Percentiles rank a stretch among this genome's conserved stretches.
phyloP scores from a whole-genome alignment of 129 eudicot genomes.

The Artemisia argyi region DNA sequence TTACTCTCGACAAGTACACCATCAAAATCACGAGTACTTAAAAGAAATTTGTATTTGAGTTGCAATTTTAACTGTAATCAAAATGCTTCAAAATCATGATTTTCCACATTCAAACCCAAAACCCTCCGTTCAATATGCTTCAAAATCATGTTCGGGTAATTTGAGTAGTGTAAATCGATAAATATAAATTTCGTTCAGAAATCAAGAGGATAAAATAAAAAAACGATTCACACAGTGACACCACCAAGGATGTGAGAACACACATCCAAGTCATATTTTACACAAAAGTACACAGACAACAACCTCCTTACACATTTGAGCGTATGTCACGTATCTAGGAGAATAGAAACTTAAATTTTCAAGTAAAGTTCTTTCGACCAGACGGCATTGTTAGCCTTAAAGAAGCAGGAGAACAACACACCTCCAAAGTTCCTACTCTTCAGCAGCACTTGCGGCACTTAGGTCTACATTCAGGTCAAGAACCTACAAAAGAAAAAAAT shows the following conservation, averaged over 20 bases:
- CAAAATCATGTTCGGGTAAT: background rate
- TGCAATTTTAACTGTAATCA: background rate
- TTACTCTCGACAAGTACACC: background rate
- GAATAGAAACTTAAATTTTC: slow-evolving; percentile 18
- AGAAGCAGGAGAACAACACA: slow-evolving; percentile 16
- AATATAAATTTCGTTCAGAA: slow-evolving; percentile 1
- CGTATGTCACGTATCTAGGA: slow-evolving; percentile 10
- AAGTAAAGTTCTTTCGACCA: slow-evolving; percentile 30
- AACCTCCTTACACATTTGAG: slow-evolving; percentile 26
- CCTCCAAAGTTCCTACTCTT: slow-evolving; percentile 52
- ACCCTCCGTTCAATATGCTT: background rate
- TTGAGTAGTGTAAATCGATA: background rate
- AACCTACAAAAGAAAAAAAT: slow-evolving; percentile 41
- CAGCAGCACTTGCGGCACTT: slow-evolving; percentile 98
- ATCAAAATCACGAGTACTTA: background rate
- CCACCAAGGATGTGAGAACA: slow-evolving; percentile 21
- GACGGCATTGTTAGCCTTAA: slow-evolving; percentile 3
- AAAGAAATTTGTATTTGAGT: background rate
- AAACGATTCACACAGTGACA: slow-evolving; percentile 12
- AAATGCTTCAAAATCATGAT: background rate
- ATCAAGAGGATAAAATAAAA: background rate
- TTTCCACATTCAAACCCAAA: background rate
- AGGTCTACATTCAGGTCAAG: slow-evolving; percentile 88
- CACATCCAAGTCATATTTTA: slow-evolving; percentile 31
- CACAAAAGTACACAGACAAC: slow-evolving; percentile 27